Percentiles rank a stretch among this genome's conserved stretches.
Conservation (phyloP, 768 basidiomycete genomes). For the Pulveroboletus sp. region DNA sequence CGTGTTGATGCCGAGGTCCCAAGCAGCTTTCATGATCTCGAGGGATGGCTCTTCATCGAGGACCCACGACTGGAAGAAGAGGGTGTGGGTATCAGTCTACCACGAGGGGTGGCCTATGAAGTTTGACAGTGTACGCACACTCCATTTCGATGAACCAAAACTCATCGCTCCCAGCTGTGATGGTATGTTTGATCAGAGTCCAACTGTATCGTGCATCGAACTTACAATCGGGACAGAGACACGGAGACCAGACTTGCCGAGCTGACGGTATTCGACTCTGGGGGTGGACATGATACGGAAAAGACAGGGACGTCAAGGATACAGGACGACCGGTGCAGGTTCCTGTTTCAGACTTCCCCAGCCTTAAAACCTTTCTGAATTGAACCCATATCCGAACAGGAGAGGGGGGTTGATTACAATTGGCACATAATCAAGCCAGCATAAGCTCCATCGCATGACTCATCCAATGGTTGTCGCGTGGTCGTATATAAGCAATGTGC, state of each 20-base stretch:
- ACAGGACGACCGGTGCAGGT: too few relatives aligned
- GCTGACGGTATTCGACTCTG: slow-evolving; percentile 26
- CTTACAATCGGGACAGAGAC: slow-evolving; percentile 34
- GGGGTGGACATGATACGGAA: slow-evolving; percentile 6
- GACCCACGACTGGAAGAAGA: slow-evolving; percentile 20
- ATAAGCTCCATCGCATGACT: too few relatives aligned
- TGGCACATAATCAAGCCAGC: too few relatives aligned
- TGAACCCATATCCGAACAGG: too few relatives aligned
- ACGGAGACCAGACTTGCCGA: slow-evolving; percentile 31
- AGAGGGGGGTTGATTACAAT: too few relatives aligned
- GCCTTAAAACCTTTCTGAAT: background rate
- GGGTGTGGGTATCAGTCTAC: background rate
- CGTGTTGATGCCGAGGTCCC: slow-evolving; percentile 37
- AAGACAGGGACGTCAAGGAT: background rate
- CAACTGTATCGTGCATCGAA: background rate
- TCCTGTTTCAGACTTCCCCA: too few relatives aligned
- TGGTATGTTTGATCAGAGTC: background rate
- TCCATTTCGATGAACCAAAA: slow-evolving; percentile 2
- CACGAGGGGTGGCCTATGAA: too few relatives aligned
- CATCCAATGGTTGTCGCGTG: too few relatives aligned
- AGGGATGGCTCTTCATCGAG: slow-evolving; percentile 28
- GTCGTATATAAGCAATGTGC: too few relatives aligned
- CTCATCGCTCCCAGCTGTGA: slow-evolving; percentile 22
- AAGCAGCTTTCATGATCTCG: slow-evolving; percentile 36
- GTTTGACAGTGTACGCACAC: background rate